Evolutionary conservation across 495 filamentous ascomycete species (phyloP).

Genomic region (Tuber magnatum): DNA sequence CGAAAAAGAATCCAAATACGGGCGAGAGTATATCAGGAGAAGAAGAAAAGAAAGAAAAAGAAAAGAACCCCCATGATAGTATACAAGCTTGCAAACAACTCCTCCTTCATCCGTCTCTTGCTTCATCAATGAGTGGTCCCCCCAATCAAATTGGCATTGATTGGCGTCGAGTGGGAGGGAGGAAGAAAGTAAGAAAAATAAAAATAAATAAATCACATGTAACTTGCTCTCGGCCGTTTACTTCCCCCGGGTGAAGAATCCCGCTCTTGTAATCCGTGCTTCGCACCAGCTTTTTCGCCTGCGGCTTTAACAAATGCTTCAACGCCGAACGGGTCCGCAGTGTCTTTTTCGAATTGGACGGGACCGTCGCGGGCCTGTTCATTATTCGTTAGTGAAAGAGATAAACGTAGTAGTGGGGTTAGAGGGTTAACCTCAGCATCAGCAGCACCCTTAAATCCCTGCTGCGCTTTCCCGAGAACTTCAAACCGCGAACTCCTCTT

Average conservation of each 20-base stretch:
- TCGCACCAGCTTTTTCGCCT: slow-evolving; percentile 52
- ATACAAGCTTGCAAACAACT: background rate
- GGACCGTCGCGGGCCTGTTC: slow-evolving; percentile 69
- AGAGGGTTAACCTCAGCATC: slow-evolving; percentile 66
- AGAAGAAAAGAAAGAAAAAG: background rate
- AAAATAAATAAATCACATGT: slow-evolving; percentile 11
- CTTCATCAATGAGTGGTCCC: background rate
- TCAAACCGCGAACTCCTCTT: slow-evolving; percentile 66
- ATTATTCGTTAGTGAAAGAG: slow-evolving; percentile 34
- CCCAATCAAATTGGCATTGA: background rate
- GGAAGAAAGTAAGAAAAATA: background rate
- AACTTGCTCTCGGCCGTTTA: slow-evolving; percentile 20
- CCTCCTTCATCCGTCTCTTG: background rate
- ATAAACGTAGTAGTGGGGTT: slow-evolving; percentile 4
- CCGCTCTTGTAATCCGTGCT: slow-evolving; percentile 75
- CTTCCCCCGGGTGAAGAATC: slow-evolving; percentile 43
- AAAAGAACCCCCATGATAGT: background rate
- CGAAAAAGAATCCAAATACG: background rate
- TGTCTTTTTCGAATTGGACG: slow-evolving; percentile 96
- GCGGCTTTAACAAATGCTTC: slow-evolving; percentile 77
- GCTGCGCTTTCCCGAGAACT: slow-evolving; percentile 54
- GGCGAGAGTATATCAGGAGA: background rate
- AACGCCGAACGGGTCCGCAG: slow-evolving; percentile 76
- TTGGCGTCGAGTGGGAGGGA: background rate
- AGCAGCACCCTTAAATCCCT: slow-evolving; percentile 72